These are phyloP conservation scores for Diaporthe vexans DNA, from an alignment of 2,329 filamentous ascomycete genomes.

Conservation along the genomic window DNA sequence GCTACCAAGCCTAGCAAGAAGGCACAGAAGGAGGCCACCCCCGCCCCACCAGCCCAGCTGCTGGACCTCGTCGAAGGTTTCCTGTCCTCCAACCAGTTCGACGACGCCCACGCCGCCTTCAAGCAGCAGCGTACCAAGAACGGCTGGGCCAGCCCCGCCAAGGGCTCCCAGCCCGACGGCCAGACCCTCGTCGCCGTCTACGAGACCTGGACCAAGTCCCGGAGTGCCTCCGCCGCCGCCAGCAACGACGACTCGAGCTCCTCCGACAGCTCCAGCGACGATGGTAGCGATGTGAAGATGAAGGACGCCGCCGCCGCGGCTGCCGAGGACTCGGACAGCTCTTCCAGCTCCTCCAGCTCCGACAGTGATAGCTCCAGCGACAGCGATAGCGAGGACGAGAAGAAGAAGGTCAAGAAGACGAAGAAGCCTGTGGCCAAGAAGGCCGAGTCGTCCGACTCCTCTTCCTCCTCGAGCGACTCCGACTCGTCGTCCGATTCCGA, in stretches of 20 bases:
- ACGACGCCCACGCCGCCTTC: conserved; percentile 72
- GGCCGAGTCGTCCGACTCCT: conserved; percentile 36
- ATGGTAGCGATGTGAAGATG: conserved; percentile 61
- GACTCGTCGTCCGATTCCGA: conserved; percentile 38
- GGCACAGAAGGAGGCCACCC: conserved; percentile 38
- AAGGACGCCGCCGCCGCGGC: conserved; percentile 52
- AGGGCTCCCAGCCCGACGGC: conserved; percentile 44
- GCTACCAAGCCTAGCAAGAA: conserved; percentile 24
- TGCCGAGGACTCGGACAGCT: conserved; percentile 44
- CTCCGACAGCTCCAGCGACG: conserved; percentile 48
- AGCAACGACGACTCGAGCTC: conserved; percentile 35
- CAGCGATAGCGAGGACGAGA: conserved; percentile 49
- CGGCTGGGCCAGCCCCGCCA: conserved; percentile 57
- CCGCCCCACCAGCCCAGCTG: conserved; percentile 69
- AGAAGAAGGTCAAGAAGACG: conserved; percentile 44
- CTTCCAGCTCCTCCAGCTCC: conserved; percentile 46
- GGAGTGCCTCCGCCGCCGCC: conserved; percentile 45
- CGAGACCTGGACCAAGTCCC: conserved; percentile 62
- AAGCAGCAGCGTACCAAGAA: conserved; percentile 72
- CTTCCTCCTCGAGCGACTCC: conserved; percentile 31
- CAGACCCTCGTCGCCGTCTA: conserved; percentile 64
- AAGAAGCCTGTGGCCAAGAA: conserved; percentile 46
- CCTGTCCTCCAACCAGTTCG: conserved; percentile 75
- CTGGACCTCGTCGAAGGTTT: conserved; percentile 77
- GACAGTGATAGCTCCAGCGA: conserved; percentile 49